Conservation (phyloP, 768 basidiomycete species). For the Psilocybe subaeruginosa region DNA sequence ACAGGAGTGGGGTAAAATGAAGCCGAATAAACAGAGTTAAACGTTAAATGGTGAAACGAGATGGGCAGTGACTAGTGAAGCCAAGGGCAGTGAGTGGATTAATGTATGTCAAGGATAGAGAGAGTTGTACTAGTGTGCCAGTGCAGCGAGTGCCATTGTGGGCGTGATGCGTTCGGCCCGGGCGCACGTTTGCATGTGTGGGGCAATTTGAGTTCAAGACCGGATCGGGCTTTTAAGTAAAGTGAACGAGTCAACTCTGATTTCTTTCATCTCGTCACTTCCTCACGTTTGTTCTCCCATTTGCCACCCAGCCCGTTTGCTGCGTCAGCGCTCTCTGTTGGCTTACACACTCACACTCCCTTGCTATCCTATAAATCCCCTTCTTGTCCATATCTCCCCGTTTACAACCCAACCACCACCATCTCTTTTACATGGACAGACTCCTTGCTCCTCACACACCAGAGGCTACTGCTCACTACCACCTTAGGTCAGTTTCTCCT, state of each 20-base stretch:
- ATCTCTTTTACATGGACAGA: constrained; percentile 55
- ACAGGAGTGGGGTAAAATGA: constrained; percentile 13
- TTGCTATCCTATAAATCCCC: constrained; percentile 19
- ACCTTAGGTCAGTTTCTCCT: constrained; percentile 56
- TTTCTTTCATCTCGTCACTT: constrained; percentile 10
- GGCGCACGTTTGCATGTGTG: constrained; percentile 32
- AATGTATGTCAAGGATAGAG: neutral
- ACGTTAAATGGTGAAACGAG: neutral
- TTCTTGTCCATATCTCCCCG: constrained; percentile 11
- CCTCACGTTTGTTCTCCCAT: constrained; percentile 33
- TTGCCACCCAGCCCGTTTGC: constrained; percentile 14
- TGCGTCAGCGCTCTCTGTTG: constrained; percentile 22
- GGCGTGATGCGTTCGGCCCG: constrained; percentile 17
- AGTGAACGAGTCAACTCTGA: neutral
- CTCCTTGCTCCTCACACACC: constrained; percentile 75
- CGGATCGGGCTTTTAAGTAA: constrained; percentile 12
- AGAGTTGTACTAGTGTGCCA: no score
- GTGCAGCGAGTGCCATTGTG: no score
- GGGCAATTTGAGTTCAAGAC: constrained; percentile 26
- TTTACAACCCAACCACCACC: constrained; percentile 15
- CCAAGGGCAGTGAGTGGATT: constrained; percentile 1
- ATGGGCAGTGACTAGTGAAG: neutral
- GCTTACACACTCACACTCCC: constrained; percentile 14
- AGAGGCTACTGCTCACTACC: constrained; percentile 72
- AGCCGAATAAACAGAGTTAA: neutral